These are phyloP conservation scores for Quercus alba DNA, from an alignment of 306 rosid genomes.

Conservation along the genomic window DNA sequence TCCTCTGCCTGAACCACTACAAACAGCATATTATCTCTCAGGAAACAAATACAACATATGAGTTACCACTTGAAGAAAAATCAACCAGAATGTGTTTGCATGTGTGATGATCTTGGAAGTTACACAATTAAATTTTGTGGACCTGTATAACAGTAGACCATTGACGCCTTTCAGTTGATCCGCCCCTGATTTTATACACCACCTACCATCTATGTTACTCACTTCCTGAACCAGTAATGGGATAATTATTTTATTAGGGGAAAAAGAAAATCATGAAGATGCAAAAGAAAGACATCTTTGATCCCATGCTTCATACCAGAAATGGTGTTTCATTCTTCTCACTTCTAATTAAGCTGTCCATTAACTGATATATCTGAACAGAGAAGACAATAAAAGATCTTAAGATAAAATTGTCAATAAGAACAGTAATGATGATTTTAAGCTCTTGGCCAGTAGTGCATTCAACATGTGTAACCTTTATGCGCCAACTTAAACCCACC, in stretches of 20 bases:
- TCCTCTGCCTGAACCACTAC: slow-evolving; percentile 71
- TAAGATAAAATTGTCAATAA: slow-evolving; percentile 2
- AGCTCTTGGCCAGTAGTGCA: not conserved
- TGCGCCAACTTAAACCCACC: not conserved
- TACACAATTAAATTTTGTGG: slow-evolving; percentile 25
- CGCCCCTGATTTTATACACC: slow-evolving; percentile 71
- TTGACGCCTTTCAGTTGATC: slow-evolving; percentile 52
- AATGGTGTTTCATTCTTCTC: slow-evolving; percentile 54
- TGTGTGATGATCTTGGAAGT: slow-evolving; percentile 13
- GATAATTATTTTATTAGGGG: slow-evolving; percentile 28
- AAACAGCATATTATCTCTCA: slow-evolving; percentile 44
- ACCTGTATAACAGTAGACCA: slow-evolving; percentile 89
- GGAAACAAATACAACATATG: slow-evolving; percentile 19
- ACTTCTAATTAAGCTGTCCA: slow-evolving; percentile 65
- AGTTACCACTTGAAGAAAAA: slow-evolving; percentile 11
- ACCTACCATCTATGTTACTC: slow-evolving; percentile 81
- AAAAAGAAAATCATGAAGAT: slow-evolving; percentile 22
- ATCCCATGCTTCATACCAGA: slow-evolving; percentile 55
- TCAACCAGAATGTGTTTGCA: slow-evolving; percentile 14
- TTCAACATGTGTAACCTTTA: not conserved
- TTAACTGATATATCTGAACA: slow-evolving; percentile 65
- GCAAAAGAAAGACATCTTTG: slow-evolving; percentile 9
- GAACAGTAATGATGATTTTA: not conserved
- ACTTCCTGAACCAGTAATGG: slow-evolving; percentile 63
- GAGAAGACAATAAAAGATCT: slow-evolving; percentile 17